A percentile compares a stretch with the other conserved stretches of the same genome.
Evolutionary conservation across 768 basidiomycete species (phyloP).

Genomic region (Amanita inopinata): DNA sequence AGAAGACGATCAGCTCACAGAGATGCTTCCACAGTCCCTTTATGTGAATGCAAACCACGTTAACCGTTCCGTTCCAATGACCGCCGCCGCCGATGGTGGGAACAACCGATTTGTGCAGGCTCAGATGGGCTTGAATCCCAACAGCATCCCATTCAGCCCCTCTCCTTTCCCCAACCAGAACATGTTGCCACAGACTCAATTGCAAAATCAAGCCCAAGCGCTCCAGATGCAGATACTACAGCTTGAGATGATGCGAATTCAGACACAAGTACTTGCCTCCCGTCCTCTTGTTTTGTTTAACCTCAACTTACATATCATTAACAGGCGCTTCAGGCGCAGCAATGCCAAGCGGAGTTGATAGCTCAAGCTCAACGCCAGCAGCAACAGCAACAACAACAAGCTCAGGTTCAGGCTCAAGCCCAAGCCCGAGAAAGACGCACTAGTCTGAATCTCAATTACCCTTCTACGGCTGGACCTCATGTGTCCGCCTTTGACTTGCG

Average conservation of each 20-base stretch:
- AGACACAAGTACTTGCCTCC: slow-evolving; percentile 36
- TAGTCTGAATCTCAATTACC: slow-evolving; percentile 39
- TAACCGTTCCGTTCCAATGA: slow-evolving; percentile 45
- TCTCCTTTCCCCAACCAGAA: slow-evolving; percentile 14
- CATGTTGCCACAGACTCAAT: slow-evolving; percentile 31
- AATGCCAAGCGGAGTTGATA: slow-evolving; percentile 63
- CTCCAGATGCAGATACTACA: slow-evolving; percentile 83
- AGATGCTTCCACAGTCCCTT: slow-evolving; percentile 43
- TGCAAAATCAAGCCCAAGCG: slow-evolving; percentile 56
- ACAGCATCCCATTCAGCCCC: slow-evolving; percentile 45
- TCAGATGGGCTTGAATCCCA: slow-evolving; percentile 39
- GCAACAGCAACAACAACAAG: slow-evolving; percentile 30
- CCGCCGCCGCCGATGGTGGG: slow-evolving; percentile 61
- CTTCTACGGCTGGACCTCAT: slow-evolving; percentile 68
- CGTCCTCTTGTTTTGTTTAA: slow-evolving; percentile 9
- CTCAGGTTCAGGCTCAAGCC: slow-evolving; percentile 25
- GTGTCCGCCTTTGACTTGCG: slow-evolving; percentile 57
- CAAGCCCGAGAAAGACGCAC: slow-evolving; percentile 38
- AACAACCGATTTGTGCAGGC: slow-evolving; percentile 54
- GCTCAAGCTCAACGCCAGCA: slow-evolving; percentile 50
- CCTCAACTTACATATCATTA: slow-evolving; percentile 11
- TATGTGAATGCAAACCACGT: slow-evolving; percentile 31
- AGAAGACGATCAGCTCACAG: slow-evolving; percentile 47
- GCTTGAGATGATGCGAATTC: slow-evolving; percentile 71
- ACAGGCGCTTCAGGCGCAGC: slow-evolving; percentile 64